These are phyloP conservation scores for Discostella stelligeroides DNA, from an alignment of 108 stramenopile genomes.

Conservation along the genomic window DNA sequence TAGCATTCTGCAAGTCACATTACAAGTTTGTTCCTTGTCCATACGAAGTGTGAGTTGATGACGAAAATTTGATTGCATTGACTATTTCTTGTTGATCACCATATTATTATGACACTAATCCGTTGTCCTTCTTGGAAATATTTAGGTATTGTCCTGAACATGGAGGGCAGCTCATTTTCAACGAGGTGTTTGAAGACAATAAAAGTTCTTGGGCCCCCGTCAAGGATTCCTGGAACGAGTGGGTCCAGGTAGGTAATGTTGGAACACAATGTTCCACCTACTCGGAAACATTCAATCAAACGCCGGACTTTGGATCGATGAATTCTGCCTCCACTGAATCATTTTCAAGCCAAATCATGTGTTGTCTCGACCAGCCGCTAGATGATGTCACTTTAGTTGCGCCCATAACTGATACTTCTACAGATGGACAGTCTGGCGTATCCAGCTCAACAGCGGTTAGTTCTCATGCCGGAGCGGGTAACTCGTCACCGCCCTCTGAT, in stretches of 20 bases:
- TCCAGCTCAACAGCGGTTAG: neutral
- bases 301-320: constrained; percentile 2
- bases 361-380: constrained; percentile 11
- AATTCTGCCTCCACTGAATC: constrained; percentile 3
- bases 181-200: constrained; percentile 15
- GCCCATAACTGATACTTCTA: no score
- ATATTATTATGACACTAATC: neutral
- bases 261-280: constrained; percentile 22
- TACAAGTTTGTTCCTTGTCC: constrained; percentile 33
- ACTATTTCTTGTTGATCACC: neutral
- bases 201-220: constrained; percentile 35
- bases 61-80: neutral
- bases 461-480: constrained; percentile 18
- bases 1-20: constrained; percentile 28
- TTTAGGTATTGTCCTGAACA: constrained; percentile 31
- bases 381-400: neutral
- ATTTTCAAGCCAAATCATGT: constrained; percentile 39
- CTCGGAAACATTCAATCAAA: neutral
- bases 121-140: neutral
- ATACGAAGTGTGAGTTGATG: constrained; percentile 24
- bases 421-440: neutral
- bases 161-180: constrained; percentile 13
- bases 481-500: constrained; percentile 11
- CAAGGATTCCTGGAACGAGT: constrained; percentile 16
- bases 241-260: constrained; percentile 40